These are phyloP conservation scores for Schwanniomyces polymorphus DNA, from an alignment of 805 yeast genomes.

Conservation along the genomic window DNA sequence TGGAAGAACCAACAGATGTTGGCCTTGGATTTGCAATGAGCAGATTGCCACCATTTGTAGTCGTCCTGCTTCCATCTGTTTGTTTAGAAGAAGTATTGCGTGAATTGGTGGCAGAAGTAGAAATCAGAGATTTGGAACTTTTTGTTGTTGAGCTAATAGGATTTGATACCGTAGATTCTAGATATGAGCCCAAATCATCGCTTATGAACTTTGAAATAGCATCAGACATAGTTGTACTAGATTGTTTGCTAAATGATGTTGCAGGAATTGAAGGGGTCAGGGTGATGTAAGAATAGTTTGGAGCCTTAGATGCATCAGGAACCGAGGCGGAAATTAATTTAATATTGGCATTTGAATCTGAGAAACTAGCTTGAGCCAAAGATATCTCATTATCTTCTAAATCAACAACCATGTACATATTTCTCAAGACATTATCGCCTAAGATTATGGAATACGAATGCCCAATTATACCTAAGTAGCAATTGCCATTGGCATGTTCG, in stretches of 20 bases:
- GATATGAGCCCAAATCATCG: not conserved
- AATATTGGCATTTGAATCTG: conserved; percentile 33
- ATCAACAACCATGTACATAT: conserved; percentile 65
- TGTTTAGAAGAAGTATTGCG: no score
- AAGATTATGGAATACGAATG: conserved; percentile 21
- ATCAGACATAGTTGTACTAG: not conserved
- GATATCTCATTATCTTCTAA: conserved; percentile 56
- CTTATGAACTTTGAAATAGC: not conserved
- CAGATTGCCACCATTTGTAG: no score
- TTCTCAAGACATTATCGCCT: conserved; percentile 66
- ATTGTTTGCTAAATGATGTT: not conserved
- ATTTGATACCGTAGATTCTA: not conserved
- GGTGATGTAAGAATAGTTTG: conserved; percentile 23
- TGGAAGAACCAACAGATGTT: not conserved
- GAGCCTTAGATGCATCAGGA: conserved; percentile 52
- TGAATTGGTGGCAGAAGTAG: no score
- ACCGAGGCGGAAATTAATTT: conserved; percentile 45
- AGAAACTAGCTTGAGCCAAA: conserved; percentile 37
- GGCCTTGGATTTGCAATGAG: no score
- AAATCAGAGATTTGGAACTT: no score
- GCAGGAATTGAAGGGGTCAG: conserved; percentile 2
- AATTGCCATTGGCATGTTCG: conserved; percentile 10
- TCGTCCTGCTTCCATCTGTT: no score
- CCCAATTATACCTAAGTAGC: conserved; percentile 27
- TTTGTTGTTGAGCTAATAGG: no score